Conservation (phyloP, 805 yeast genomes). For the Pichia membranifaciens region DNA sequence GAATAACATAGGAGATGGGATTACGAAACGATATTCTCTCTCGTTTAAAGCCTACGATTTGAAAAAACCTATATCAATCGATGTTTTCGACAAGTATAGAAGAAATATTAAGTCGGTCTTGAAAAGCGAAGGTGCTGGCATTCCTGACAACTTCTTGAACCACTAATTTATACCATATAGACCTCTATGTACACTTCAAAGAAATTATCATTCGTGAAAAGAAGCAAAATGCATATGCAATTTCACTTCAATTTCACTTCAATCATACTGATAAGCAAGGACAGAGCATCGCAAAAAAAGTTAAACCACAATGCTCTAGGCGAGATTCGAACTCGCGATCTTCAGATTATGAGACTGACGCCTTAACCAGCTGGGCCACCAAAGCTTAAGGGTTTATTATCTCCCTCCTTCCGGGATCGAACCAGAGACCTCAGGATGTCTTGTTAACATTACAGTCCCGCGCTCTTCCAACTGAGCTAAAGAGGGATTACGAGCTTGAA, state of each 20-base stretch:
- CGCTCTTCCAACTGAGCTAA: conserved; percentile 23
- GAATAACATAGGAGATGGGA: background rate
- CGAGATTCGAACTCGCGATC: conserved; percentile 38
- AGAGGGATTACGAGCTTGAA: conserved; percentile 14
- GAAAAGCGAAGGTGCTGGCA: background rate
- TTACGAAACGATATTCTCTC: conserved; percentile 14
- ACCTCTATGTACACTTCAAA: too few species aligned
- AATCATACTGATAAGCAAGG: background rate
- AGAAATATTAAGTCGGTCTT: conserved; percentile 4
- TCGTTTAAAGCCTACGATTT: conserved; percentile 24
- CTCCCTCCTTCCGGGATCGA: conserved; percentile 19
- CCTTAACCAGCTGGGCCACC: conserved; percentile 38
- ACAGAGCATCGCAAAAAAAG: conserved; percentile 13
- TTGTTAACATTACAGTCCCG: conserved; percentile 18
- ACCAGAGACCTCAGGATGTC: conserved; percentile 21
- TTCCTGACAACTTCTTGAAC: too few species aligned
- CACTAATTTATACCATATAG: too few species aligned
- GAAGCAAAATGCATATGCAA: too few species aligned
- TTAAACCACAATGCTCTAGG: conserved; percentile 27
- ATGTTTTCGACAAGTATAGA: conserved; percentile 9
- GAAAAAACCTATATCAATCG: conserved; percentile 7
- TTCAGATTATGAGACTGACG: conserved; percentile 38
- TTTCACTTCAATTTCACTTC: too few species aligned
- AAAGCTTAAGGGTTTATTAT: conserved; percentile 20
- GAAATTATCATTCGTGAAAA: too few species aligned